Conservation (phyloP, 805 yeast species). For the Crinitomyces ghanaensis region DNA sequence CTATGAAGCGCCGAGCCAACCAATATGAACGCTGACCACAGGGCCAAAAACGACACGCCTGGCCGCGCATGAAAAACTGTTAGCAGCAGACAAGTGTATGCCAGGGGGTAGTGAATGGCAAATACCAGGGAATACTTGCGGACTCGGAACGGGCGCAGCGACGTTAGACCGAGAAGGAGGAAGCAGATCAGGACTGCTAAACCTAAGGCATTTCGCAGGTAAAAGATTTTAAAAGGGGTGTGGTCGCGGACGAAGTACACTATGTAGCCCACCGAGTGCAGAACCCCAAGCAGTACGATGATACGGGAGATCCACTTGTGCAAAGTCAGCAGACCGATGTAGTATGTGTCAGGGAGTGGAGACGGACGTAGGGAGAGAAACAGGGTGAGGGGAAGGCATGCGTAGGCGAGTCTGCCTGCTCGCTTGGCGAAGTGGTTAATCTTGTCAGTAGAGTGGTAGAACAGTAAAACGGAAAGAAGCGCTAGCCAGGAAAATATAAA, state of each 20-base stretch:
- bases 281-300: slow-evolving; percentile 49
- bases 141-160: slow-evolving; percentile 53
- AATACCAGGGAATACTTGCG: slow-evolving; percentile 53
- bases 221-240: slow-evolving; percentile 36
- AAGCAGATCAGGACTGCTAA: slow-evolving; percentile 58
- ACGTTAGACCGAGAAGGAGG: slow-evolving; percentile 49
- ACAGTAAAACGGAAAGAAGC: slow-evolving; percentile 33
- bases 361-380: slow-evolving; percentile 74
- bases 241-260: slow-evolving; percentile 39
- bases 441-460: slow-evolving; percentile 28
- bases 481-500: slow-evolving; percentile 36
- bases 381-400: slow-evolving; percentile 63
- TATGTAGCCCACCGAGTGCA: slow-evolving; percentile 47
- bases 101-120: slow-evolving; percentile 56
- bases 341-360: slow-evolving; percentile 68
- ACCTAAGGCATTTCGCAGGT: slow-evolving; percentile 57
- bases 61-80: slow-evolving; percentile 78
- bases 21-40: slow-evolving; percentile 41
- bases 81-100: slow-evolving; percentile 64
- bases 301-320: slow-evolving; percentile 88
- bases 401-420: slow-evolving; percentile 65
- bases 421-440: slow-evolving; percentile 63
- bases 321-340: slow-evolving; percentile 59
- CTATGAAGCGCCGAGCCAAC: slow-evolving; percentile 49
- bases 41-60: slow-evolving; percentile 46